Evolutionary conservation across 2,329 filamentous ascomycete species (phyloP).

Genomic region (Epichloe baconii): DNA sequence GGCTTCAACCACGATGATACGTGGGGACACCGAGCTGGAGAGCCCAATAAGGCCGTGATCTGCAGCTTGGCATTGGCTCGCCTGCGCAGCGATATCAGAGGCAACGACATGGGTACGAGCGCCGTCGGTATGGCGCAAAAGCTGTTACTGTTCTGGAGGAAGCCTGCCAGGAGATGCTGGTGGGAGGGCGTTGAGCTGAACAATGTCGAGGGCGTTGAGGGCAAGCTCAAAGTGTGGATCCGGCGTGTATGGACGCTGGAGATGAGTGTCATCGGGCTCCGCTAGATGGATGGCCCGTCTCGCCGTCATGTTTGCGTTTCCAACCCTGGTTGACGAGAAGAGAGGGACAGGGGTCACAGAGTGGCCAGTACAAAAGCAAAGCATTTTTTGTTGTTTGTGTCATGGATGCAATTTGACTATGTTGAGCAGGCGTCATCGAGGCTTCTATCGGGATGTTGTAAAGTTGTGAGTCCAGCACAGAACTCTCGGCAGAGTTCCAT

Average conservation of each 20-base stretch:
- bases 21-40: slow-evolving; percentile 94
- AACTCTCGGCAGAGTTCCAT: not conserved
- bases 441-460: not conserved
- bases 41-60: slow-evolving; percentile 96
- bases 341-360: not conserved
- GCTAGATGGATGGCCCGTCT: slow-evolving; percentile 29
- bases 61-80: slow-evolving; percentile 91
- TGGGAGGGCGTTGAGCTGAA: slow-evolving; percentile 96
- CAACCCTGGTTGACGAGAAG: not conserved
- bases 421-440: slow-evolving; percentile 8
- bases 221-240: slow-evolving; percentile 95
- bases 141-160: slow-evolving; percentile 92
- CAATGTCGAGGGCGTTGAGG: slow-evolving; percentile 78
- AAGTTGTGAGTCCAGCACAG: not conserved
- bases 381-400: not conserved
- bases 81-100: slow-evolving; percentile 81
- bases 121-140: slow-evolving; percentile 98
- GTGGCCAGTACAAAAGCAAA: slow-evolving; percentile 1
- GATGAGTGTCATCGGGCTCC: slow-evolving; percentile 87
- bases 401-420: slow-evolving; percentile 2
- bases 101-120: slow-evolving; percentile 59
- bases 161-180: slow-evolving; percentile 92
- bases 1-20: slow-evolving; percentile 92
- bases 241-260: slow-evolving; percentile 95
- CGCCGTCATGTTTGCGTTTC: too few species aligned